Conservation (phyloP, 768 basidiomycete genomes). For the Calvatia gigantea region DNA sequence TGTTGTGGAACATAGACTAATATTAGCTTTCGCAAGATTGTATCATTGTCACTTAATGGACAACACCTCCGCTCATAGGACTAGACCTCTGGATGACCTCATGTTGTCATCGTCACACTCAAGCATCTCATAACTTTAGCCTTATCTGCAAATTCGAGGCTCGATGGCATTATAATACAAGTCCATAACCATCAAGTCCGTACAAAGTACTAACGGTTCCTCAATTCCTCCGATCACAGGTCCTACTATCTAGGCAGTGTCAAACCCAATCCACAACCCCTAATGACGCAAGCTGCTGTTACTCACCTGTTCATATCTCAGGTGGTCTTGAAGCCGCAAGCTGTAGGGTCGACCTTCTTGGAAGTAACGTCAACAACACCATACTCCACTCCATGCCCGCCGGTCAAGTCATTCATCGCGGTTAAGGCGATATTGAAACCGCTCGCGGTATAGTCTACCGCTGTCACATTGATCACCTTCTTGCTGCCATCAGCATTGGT, state of each 20-base stretch:
- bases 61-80: not conserved
- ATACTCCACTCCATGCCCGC: conserved; percentile 37
- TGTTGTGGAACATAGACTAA: conserved; percentile 9
- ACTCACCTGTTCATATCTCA: not conserved
- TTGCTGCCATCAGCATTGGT: conserved; percentile 24
- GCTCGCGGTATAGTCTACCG: conserved; percentile 48
- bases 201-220: not conserved
- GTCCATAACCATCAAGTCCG: not conserved
- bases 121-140: not conserved
- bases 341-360: conserved; percentile 36
- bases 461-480: conserved; percentile 44
- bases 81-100: not conserved
- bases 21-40: not conserved
- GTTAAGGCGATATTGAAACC: conserved; percentile 44
- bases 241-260: not conserved
- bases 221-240: not conserved
- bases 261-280: not conserved
- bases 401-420: conserved; percentile 56
- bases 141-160: not conserved
- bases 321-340: conserved; percentile 41
- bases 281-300: not conserved
- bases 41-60: not conserved
- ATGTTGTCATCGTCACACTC: not conserved
- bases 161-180: not conserved
- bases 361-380: conserved; percentile 45